A percentile compares a stretch with the other conserved stretches of the same genome.
phyloP scores from a whole-genome alignment of 495 filamentous ascomycete genomes.

The Ramalina peruviana region DNA sequence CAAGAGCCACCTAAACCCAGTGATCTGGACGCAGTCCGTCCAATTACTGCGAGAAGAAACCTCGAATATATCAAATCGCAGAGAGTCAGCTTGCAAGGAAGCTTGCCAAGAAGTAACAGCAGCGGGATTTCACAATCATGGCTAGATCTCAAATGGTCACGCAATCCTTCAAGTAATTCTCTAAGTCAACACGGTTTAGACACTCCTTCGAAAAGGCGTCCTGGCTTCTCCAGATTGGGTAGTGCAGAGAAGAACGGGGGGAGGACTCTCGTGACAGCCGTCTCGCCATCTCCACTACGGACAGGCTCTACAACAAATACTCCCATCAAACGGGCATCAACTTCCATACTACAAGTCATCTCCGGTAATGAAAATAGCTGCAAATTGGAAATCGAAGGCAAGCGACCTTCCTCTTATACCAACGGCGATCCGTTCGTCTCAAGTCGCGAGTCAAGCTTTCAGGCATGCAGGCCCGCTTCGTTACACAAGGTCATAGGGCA shows the following conservation, averaged over 20 bases:
- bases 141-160: constrained; percentile 4
- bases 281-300: constrained; percentile 4
- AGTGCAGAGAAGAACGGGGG: neutral
- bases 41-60: neutral
- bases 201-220: neutral
- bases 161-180: neutral
- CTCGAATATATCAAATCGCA: constrained; percentile 3
- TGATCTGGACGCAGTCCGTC: neutral
- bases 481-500: constrained; percentile 26
- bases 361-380: constrained; percentile 10
- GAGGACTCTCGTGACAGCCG: neutral
- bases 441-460: neutral
- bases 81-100: constrained; percentile 11
- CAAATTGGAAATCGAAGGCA: neutral
- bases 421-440: constrained; percentile 1
- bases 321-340: constrained; percentile 4
- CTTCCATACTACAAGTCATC: constrained; percentile 6
- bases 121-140: constrained; percentile 12
- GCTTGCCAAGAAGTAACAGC: constrained; percentile 11
- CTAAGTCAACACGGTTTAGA: neutral
- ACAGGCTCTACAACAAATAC: constrained; percentile 5
- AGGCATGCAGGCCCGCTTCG: neutral
- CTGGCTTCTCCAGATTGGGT: too few relatives aligned
- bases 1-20: neutral
- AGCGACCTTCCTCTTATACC: constrained; percentile 4